These are phyloP conservation scores for Ceratocystis eucalypticola DNA, from an alignment of 2,329 filamentous ascomycete species.

Conservation along the genomic window DNA sequence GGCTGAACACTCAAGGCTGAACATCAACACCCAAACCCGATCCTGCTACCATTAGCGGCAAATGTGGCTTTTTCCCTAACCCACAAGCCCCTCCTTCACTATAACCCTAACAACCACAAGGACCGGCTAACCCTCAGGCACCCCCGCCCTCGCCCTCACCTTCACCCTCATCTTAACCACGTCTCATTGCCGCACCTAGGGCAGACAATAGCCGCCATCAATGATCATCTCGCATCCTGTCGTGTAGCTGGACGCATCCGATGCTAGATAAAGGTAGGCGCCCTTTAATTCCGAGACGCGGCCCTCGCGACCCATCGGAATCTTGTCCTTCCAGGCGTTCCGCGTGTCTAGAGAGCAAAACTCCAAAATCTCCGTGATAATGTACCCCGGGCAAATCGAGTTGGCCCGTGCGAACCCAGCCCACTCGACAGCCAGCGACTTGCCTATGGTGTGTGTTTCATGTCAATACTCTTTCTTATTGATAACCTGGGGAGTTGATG, in stretches of 20 bases:
- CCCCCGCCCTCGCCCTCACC: too few relatives aligned
- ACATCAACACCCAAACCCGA: too few relatives aligned
- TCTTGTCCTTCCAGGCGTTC: conserved; percentile 48
- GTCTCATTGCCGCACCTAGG: conserved; percentile 25
- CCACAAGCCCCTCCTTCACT: too few relatives aligned
- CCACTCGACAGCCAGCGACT: conserved; percentile 58
- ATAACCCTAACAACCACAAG: too few relatives aligned
- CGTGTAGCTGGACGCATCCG: conserved; percentile 70
- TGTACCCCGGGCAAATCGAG: conserved; percentile 61
- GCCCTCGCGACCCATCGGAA: conserved; percentile 42
- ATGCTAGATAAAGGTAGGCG: conserved; percentile 67
- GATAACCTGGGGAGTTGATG: background rate
- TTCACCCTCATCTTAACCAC: too few relatives aligned
- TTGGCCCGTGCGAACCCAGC: conserved; percentile 61
- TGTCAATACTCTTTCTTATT: background rate
- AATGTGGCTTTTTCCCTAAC: too few relatives aligned
- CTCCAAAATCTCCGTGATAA: conserved; percentile 55
- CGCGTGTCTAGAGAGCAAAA: conserved; percentile 48
- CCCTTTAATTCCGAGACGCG: conserved; percentile 65
- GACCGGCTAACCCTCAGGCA: too few relatives aligned
- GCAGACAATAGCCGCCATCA: conserved; percentile 57
- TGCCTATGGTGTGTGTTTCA: conserved; percentile 32
- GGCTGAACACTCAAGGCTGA: too few relatives aligned
- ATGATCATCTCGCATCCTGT: conserved; percentile 62
- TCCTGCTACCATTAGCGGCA: too few relatives aligned